Base-by-base conservation (phyloP, 2,329 filamentous ascomycete species). In the Fusarium mundagurra region DNA sequence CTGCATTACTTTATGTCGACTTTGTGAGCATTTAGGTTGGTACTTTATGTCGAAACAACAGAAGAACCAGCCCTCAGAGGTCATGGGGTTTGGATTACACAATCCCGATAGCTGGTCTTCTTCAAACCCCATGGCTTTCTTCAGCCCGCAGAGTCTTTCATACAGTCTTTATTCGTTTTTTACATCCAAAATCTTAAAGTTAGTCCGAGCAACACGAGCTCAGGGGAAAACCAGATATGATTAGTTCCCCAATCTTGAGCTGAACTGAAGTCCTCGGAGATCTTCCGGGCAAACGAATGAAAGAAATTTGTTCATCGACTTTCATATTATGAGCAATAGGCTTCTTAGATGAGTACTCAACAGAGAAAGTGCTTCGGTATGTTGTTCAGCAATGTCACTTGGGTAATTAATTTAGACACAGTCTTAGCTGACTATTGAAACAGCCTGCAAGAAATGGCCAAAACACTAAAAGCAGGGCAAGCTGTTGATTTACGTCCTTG, bases 371-470 rank as follows among this genome's bases (percentile, higher is more conserved):
- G 38, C 27, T 57, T 29, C 22, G 22, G 29, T 24, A n/a, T 55
- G 24, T 29, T 41, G 20, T 17, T 31, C 20, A 38, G 27, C 29
- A 17, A 55, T 10, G 2, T 17, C 17, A 22, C 7, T 53, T n/a
- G 55, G 22, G 27, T 76, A 76, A n/a, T 43, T 14, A 77, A n/a
- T n/a, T n/a, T 57, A 12, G 47, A 34, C 16, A 34, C 16, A 76
- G 17, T 31, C 51, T 63, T 16, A 51, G 33, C 24, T 24, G 24
- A 10, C 43, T 14, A 12, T 60, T 31, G 31, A 78, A 69, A 18
- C 10, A 20, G 8, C 76, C 76, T 18, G 36, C 47, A 2, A 78
- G 69, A 24, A 74, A 73, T 6, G 70, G 68, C 72, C 72, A 69
- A 78, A 60, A 60, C 61, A 29, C 60, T 5, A 76, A 22, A 10